phyloP scores from a whole-genome alignment of 164 flowering plant genomes.

The Protea cynaroides region DNA sequence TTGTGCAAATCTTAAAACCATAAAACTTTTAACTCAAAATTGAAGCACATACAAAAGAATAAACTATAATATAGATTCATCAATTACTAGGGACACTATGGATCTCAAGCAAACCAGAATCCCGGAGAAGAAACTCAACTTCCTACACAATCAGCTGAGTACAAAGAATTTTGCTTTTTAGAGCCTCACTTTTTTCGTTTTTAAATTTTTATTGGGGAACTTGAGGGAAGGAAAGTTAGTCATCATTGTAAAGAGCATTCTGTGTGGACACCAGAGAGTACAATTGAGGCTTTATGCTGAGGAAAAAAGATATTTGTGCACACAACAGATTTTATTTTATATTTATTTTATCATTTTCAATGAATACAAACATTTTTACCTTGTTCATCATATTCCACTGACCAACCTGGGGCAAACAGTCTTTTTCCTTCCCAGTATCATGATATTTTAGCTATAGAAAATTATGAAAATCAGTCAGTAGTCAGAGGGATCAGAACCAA shows the following conservation, averaged over 20 bases:
- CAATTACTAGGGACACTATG: too few relatives aligned
- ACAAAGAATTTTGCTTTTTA: background rate
- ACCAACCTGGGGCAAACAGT: conserved; percentile 82
- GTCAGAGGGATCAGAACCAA: background rate
- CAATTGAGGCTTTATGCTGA: background rate
- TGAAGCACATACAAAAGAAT: background rate
- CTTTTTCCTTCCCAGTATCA: conserved; percentile 75
- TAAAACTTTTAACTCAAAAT: background rate
- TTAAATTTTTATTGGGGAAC: too few relatives aligned
- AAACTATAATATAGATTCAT: too few relatives aligned
- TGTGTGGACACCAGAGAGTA: background rate
- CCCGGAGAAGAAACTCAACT: background rate
- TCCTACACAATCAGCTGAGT: background rate
- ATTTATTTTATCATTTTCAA: too few relatives aligned
- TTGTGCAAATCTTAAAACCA: too few relatives aligned
- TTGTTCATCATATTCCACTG: conserved; percentile 95
- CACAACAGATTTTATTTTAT: background rate
- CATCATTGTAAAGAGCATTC: too few relatives aligned
- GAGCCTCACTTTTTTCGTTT: background rate
- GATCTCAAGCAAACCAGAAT: background rate
- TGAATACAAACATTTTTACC: conserved; percentile 39
- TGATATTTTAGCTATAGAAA: conserved; percentile 66
- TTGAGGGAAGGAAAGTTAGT: too few relatives aligned
- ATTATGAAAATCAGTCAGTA: conserved; percentile 1
- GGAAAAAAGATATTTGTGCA: background rate